phyloP scores from a whole-genome alignment of 2,329 filamentous ascomycete genomes.

The Lasiodiplodia sp. region DNA sequence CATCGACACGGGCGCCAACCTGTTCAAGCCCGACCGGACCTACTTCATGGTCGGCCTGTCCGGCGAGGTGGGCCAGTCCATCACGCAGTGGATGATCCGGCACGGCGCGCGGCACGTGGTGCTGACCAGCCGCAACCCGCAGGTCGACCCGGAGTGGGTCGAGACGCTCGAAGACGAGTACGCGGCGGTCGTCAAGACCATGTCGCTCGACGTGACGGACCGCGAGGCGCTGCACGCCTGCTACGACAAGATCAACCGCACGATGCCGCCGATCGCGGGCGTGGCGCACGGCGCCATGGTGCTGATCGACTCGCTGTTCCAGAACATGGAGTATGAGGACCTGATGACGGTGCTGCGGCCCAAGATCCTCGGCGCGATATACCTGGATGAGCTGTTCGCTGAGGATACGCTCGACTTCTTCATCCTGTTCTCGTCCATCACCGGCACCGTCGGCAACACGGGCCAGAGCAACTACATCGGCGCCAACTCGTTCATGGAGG shows the following conservation, averaged over 20 bases:
- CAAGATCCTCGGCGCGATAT: slow-evolving; percentile 33
- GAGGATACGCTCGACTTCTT: slow-evolving; percentile 37
- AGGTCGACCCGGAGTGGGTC: too few relatives aligned
- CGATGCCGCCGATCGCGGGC: slow-evolving; percentile 30
- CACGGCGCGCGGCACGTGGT: too few relatives aligned
- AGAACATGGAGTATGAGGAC: slow-evolving; percentile 26
- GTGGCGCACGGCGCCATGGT: slow-evolving; percentile 37
- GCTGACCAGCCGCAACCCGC: too few relatives aligned
- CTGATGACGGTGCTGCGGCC: slow-evolving; percentile 32
- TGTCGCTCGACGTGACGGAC: not conserved
- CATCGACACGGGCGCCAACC: not conserved
- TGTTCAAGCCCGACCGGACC: too few relatives aligned
- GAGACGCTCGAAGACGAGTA: too few relatives aligned
- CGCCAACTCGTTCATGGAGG: slow-evolving; percentile 48
- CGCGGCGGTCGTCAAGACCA: too few relatives aligned
- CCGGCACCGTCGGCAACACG: slow-evolving; percentile 30
- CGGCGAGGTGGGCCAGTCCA: too few relatives aligned
- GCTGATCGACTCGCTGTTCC: slow-evolving; percentile 33
- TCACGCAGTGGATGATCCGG: too few relatives aligned
- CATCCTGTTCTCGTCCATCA: slow-evolving; percentile 36
- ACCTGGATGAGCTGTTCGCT: slow-evolving; percentile 34
- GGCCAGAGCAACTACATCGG: slow-evolving; percentile 37
- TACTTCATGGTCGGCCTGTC: too few relatives aligned
- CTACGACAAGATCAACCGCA: slow-evolving; percentile 15
- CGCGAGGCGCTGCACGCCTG: slow-evolving; percentile 4